phyloP scores from a whole-genome alignment of 768 basidiomycete species.

The Gymnopilus junonius region DNA sequence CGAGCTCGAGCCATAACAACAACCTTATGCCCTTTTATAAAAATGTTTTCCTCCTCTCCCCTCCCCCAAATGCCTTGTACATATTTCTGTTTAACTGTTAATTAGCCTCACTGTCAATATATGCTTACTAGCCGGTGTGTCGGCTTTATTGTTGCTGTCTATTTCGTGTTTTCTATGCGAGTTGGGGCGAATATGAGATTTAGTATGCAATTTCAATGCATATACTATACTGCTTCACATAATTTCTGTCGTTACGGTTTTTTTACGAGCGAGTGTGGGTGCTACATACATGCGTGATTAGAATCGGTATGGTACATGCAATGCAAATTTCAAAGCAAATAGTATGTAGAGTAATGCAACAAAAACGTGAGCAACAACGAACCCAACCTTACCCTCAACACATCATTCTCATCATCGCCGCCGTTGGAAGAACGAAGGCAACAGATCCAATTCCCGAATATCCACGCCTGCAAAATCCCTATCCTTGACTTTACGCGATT shows the following conservation, averaged over 20 bases:
- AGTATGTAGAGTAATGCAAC: neutral
- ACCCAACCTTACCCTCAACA: no score
- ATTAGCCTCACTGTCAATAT: conserved; percentile 21
- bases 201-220: no score
- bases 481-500: conserved; percentile 69
- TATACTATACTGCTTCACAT: no score
- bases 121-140: conserved; percentile 24
- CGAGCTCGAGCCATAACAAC: neutral
- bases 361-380: no score
- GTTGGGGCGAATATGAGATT: no score
- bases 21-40: conserved; percentile 1
- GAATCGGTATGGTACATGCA: neutral
- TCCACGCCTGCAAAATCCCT: conserved; percentile 79
- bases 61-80: conserved; percentile 14
- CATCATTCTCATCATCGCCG: neutral
- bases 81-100: conserved; percentile 13
- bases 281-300: neutral
- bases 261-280: neutral
- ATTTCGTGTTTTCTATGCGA: neutral
- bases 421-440: conserved; percentile 34
- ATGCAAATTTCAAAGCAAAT: neutral
- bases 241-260: no score
- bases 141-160: conserved; percentile 8
- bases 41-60: neutral
- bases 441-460: conserved; percentile 64